Percentiles rank a stretch among this genome's conserved stretches.
These are phyloP conservation scores for Sungouiella blattae DNA, from an alignment of 805 yeast genomes.

Conservation along the genomic window DNA sequence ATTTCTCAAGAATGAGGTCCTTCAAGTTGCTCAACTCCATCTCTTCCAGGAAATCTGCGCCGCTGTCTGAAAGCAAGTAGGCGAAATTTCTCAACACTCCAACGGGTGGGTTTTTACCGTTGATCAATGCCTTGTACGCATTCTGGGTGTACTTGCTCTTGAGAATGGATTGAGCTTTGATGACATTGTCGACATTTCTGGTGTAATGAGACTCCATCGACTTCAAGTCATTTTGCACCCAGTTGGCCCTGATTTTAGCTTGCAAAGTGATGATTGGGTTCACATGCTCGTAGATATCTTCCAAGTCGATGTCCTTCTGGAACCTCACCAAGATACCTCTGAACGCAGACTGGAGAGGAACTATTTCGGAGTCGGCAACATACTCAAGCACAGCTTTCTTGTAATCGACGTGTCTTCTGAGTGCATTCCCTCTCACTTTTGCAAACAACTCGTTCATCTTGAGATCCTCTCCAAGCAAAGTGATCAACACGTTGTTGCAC, in stretches of 20 bases:
- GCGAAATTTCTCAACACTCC: slow-evolving; percentile 75
- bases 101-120: slow-evolving; percentile 72
- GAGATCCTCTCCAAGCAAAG: slow-evolving; percentile 37
- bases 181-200: slow-evolving; percentile 53
- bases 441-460: slow-evolving; percentile 39
- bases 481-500: slow-evolving; percentile 41
- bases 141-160: slow-evolving; percentile 63
- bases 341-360: slow-evolving; percentile 52
- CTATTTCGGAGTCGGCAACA: slow-evolving; percentile 22
- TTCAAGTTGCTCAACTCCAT: slow-evolving; percentile 62
- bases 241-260: slow-evolving; percentile 47
- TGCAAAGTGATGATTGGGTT: slow-evolving; percentile 48
- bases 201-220: slow-evolving; percentile 46
- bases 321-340: slow-evolving; percentile 65
- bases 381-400: slow-evolving; percentile 15
- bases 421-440: slow-evolving; percentile 39
- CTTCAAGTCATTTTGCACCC: slow-evolving; percentile 33
- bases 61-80: slow-evolving; percentile 66
- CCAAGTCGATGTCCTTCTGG: slow-evolving; percentile 49
- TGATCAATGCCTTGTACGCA: slow-evolving; percentile 71
- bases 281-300: slow-evolving; percentile 47
- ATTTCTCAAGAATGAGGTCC: slow-evolving; percentile 65
- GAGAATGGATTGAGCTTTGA: slow-evolving; percentile 71
- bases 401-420: slow-evolving; percentile 25
- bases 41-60: slow-evolving; percentile 73